Conservation (phyloP, 306 rosid genomes). For the Dryas drummondii region DNA sequence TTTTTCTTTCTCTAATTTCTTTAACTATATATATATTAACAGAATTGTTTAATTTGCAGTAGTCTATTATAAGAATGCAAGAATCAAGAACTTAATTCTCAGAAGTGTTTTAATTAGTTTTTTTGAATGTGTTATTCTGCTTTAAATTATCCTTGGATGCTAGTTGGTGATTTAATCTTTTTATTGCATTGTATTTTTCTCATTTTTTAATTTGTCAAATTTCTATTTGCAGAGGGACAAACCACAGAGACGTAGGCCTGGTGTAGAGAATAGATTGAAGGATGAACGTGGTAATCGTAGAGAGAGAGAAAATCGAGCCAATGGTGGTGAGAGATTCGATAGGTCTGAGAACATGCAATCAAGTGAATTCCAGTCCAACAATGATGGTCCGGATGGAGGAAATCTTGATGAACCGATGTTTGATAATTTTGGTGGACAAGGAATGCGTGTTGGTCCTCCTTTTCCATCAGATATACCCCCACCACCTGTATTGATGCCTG, state of each 20-base stretch:
- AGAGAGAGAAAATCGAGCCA: conserved; percentile 70
- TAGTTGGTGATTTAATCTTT: neutral
- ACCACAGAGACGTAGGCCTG: conserved; percentile 69
- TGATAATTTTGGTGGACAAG: conserved; percentile 71
- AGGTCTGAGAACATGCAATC: conserved; percentile 66
- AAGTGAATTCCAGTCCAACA: conserved; percentile 60
- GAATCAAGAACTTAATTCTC: neutral
- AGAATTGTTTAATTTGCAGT: neutral
- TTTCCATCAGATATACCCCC: conserved; percentile 80
- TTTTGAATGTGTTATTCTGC: conserved; percentile 1
- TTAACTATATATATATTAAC: neutral
- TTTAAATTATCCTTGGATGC: neutral
- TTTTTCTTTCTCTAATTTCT: neutral
- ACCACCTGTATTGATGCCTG: conserved; percentile 97
- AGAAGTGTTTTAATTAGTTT: neutral
- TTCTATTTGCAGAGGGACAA: conserved; percentile 62
- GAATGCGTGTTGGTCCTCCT: conserved; percentile 58
- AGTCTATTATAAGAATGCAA: neutral
- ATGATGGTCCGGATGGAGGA: conserved; percentile 62
- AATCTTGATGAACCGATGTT: conserved; percentile 82
- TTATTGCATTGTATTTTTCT: neutral
- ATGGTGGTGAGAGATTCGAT: conserved; percentile 63
- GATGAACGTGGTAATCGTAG: conserved; percentile 86
- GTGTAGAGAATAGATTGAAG: conserved; percentile 70
- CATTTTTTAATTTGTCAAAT: neutral